Conservation (phyloP, 2,329 filamentous ascomycete species). For the Penicillium sp. region DNA sequence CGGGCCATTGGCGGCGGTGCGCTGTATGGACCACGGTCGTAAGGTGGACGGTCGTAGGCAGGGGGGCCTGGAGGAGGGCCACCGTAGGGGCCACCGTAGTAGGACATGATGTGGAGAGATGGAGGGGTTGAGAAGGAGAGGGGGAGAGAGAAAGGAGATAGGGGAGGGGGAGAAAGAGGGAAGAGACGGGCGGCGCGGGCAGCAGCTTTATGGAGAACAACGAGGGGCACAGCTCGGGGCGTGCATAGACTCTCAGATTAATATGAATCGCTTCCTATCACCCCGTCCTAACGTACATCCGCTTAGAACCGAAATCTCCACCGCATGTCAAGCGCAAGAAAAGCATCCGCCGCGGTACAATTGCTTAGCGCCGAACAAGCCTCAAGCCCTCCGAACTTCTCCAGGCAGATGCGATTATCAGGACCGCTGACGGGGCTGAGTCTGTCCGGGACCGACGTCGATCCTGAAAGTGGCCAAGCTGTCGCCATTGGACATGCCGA, state of each 20-base stretch:
- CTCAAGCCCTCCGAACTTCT: too few relatives aligned
- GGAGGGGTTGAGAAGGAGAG: background rate
- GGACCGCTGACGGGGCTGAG: background rate
- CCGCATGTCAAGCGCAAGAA: too few relatives aligned
- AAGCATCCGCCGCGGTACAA: too few relatives aligned
- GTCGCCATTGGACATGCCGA: too few relatives aligned
- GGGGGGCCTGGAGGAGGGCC: conserved; percentile 19
- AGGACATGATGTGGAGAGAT: conserved; percentile 19
- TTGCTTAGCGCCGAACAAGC: conserved; percentile 8
- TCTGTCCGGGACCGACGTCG: too few relatives aligned
- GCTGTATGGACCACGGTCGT: conserved; percentile 24
- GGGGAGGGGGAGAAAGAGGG: background rate
- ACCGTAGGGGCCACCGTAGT: conserved; percentile 23
- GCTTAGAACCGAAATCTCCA: conserved; percentile 13
- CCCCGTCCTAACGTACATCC: conserved; percentile 8
- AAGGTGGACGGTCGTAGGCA: conserved; percentile 33
- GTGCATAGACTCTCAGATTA: too few relatives aligned
- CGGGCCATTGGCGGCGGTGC: conserved; percentile 28
- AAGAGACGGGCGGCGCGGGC: background rate
- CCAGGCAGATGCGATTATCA: conserved; percentile 18
- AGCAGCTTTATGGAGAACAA: conserved; percentile 11
- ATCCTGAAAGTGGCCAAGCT: background rate
- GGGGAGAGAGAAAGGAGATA: conserved; percentile 1
- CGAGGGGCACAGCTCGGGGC: too few relatives aligned
- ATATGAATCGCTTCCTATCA: too few relatives aligned